Evolutionary conservation across 257 asterid species (phyloP).

Genomic region (Phtheirospermum japonicum): DNA sequence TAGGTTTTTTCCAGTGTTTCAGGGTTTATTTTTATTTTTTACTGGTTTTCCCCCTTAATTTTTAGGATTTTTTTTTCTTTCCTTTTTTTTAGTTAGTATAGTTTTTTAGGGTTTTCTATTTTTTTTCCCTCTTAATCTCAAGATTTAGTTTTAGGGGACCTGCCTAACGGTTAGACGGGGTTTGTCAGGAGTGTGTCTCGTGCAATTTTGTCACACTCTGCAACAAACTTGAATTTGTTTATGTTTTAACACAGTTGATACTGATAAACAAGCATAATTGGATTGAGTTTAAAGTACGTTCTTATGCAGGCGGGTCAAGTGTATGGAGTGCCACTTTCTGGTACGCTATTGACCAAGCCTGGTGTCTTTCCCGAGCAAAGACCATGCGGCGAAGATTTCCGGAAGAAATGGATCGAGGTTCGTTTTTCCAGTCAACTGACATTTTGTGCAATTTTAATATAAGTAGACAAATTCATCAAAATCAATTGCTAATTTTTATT

Average conservation of each 20-base stretch:
- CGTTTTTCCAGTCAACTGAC: conserved; percentile 30
- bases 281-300: conserved; percentile 24
- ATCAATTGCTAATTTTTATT: too few relatives aligned
- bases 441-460: conserved; percentile 24
- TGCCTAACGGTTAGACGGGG: too few relatives aligned
- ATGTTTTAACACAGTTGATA: conserved; percentile 13
- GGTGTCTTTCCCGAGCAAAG: conserved; percentile 89
- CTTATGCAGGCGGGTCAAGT: conserved; percentile 91
- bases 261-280: conserved; percentile 17
- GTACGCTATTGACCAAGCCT: conserved; percentile 65
- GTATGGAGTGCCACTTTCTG: conserved; percentile 95
- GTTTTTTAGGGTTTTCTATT: too few relatives aligned
- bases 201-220: conserved; percentile 6
- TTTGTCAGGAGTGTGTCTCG: too few relatives aligned
- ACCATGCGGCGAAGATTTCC: conserved; percentile 86
- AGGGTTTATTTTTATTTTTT: too few relatives aligned
- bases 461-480: conserved; percentile 16
- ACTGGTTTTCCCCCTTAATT: too few relatives aligned
- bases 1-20: too few relatives aligned
- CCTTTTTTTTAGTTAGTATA: too few relatives aligned
- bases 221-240: conserved; percentile 2
- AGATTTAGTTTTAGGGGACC: too few relatives aligned
- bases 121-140: too few relatives aligned
- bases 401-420: conserved; percentile 99
- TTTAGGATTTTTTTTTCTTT: too few relatives aligned